Evolutionary conservation across 2,329 filamentous ascomycete genomes (phyloP), one percentile per base, ranked within the genome.

Genomic region (Corniculantispora saksenae): DNA sequence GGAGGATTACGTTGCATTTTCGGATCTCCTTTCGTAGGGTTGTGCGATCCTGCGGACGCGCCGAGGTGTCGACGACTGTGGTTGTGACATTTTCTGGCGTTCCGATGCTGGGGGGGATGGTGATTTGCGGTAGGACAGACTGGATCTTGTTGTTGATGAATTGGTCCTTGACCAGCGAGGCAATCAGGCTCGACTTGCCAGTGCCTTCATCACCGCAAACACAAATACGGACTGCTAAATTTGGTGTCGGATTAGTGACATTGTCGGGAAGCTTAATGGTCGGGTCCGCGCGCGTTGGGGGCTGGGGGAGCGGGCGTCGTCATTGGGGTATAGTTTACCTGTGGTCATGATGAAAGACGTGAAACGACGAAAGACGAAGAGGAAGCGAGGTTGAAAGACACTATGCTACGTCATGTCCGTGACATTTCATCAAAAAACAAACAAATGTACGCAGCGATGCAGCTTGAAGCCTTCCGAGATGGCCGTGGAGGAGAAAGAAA

Each of bases 71-170:
- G 81, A 99, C 93, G 72, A 99, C 94, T 70, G 93, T 97, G 15
- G 95, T 99, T 57, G 93, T 97, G 75, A 98, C 93, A 84, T 97
- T 97, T 72, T 98, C 94, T 56, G 94, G 94, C 7, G 94, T 97
- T 66, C 93, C 93, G 70, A 97, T 91, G 72, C 90, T 94, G 25
- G 94, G 94, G 48, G 94, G 94, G 45, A 99, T 93, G 29, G 94
- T 97, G 70, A 99, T 96, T 76, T 94, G 92, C 25, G 95, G 95
- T 12, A 99, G 89, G 67, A 98, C 91, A 17, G 94, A 87, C 76
- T 97, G 94, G 74, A 99, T 97, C 81, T 96, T 97, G 79, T 92
- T 92, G 69, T 91, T 92, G 72, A 98, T 92, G 78, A 98, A 99
- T 77, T 94, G 91, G 76, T 97, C 94, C 76, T 98, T 98, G 76